Evolutionary conservation across 345 rosid genomes (phyloP).

Genomic region (Nephelium lappaceum): DNA sequence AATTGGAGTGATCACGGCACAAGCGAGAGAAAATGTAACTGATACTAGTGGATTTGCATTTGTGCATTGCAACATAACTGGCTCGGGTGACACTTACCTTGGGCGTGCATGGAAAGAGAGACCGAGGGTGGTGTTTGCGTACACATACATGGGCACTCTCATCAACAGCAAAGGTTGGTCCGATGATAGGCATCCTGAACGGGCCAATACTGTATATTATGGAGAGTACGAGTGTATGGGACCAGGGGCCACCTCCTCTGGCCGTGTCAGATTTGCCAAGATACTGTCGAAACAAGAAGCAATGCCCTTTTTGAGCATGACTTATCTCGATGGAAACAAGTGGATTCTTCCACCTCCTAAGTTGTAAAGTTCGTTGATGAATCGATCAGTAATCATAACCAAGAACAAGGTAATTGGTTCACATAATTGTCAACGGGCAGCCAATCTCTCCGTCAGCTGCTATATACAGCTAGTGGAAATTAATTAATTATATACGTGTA

Average conservation of each 20-base stretch:
- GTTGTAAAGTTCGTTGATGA: background rate
- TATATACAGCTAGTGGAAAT: no score
- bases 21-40: conserved; percentile 25
- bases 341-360: conserved; percentile 36
- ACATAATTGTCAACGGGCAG: no score
- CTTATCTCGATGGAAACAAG: conserved; percentile 30
- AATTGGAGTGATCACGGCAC: conserved; percentile 52
- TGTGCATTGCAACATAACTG: conserved; percentile 36
- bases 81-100: conserved; percentile 30
- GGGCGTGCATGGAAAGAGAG: conserved; percentile 39
- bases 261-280: conserved; percentile 29
- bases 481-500: no score
- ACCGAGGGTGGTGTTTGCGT: conserved; percentile 34
- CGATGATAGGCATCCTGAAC: background rate
- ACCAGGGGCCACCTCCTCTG: conserved; percentile 16
- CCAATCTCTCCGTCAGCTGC: no score
- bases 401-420: no score
- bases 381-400: background rate
- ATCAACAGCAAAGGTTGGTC: conserved; percentile 35
- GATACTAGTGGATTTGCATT: conserved; percentile 44
- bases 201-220: conserved; percentile 20
- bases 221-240: conserved; percentile 38
- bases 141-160: conserved; percentile 30
- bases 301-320: conserved; percentile 34
- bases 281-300: conserved; percentile 22